Conservation (phyloP, 352 stramenopile species). For the Phytophthora parvispora region DNA sequence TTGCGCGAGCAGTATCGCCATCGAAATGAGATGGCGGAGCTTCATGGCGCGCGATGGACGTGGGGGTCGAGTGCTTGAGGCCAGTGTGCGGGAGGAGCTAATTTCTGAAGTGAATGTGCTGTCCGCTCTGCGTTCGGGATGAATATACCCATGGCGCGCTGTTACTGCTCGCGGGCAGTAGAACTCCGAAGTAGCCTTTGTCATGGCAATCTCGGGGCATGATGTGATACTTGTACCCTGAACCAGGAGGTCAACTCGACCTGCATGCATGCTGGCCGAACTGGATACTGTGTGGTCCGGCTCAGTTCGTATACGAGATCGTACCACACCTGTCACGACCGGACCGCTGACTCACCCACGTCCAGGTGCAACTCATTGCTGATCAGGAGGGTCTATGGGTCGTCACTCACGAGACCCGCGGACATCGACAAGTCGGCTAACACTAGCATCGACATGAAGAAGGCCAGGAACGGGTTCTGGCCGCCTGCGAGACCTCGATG, state of each 20-base stretch:
- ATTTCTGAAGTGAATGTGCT: constrained; percentile 5
- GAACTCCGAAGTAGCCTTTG: no score
- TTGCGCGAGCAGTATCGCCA: neutral
- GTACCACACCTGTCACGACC: neutral
- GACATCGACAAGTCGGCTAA: constrained; percentile 11
- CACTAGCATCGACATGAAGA: constrained; percentile 39
- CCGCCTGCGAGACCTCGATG: constrained; percentile 16
- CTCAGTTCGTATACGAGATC: constrained; percentile 11
- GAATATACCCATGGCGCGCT: no score
- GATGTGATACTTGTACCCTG: no score
- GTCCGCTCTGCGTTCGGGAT: no score
- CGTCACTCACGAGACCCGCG: constrained; percentile 6
- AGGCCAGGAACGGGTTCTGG: constrained; percentile 32
- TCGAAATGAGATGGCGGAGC: neutral
- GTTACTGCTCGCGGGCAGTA: no score
- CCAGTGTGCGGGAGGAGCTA: neutral
- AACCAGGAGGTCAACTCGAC: no score
- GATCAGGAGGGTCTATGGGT: no score
- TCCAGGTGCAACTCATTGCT: neutral
- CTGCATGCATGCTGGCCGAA: neutral
- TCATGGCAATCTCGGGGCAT: no score
- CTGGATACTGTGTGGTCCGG: neutral
- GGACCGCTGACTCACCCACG: no score
- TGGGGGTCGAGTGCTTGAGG: no score
- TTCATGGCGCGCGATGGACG: no score